Evolutionary conservation across 352 stramenopile species (phyloP).

Genomic region (Vaucheria bursata): DNA sequence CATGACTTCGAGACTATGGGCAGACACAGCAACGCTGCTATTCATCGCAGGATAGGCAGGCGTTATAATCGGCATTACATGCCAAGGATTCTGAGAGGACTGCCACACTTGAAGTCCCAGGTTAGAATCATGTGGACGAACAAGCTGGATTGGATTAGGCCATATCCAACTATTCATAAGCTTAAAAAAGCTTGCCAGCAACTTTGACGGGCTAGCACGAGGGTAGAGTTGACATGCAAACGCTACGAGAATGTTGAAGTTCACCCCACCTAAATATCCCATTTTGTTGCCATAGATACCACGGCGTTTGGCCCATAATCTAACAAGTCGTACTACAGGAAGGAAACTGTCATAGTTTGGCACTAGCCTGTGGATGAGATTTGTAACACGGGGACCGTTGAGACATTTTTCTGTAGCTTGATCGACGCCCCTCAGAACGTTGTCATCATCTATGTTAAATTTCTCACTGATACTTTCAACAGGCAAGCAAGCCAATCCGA

Average conservation of each 20-base stretch:
- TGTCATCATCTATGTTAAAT: constrained; percentile 81
- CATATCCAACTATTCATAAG: constrained; percentile 89
- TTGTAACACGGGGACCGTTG: constrained; percentile 86
- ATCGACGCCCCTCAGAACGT: constrained; percentile 79
- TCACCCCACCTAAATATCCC: constrained; percentile 94
- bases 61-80: constrained; percentile 98
- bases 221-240: constrained; percentile 74
- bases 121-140: constrained; percentile 37
- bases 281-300: constrained; percentile 98
- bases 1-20: constrained; percentile 27
- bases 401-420: constrained; percentile 83
- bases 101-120: constrained; percentile 68
- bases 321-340: constrained; percentile 62
- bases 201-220: constrained; percentile 56
- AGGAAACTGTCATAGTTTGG: constrained; percentile 69
- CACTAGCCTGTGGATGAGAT: constrained; percentile 79
- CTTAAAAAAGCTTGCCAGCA: constrained; percentile 87
- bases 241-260: constrained; percentile 94
- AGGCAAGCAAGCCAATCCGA: constrained; percentile 86
- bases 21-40: constrained; percentile 88
- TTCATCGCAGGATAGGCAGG: constrained; percentile 95
- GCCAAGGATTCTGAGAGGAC: constrained; percentile 69
- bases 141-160: constrained; percentile 82
- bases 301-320: constrained; percentile 70
- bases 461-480: constrained; percentile 66